Conservation (phyloP, 345 rosid genomes). For the Citropsis articulata region DNA sequence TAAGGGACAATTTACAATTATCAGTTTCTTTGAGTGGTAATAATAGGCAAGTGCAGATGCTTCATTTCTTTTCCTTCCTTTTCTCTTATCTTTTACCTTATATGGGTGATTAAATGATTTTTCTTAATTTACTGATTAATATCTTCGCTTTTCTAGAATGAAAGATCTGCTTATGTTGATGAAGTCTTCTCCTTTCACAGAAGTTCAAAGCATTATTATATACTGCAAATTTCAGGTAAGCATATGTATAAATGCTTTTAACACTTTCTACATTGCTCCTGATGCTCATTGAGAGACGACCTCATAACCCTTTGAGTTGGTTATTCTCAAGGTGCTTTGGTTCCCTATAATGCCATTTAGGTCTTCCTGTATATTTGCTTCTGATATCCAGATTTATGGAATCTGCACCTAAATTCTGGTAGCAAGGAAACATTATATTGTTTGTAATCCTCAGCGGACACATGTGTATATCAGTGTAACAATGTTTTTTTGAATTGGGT, state of each 20-base stretch:
- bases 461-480: no score
- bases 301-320: background rate
- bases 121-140: slow-evolving; percentile 9
- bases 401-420: background rate
- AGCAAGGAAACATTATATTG: background rate
- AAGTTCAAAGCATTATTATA: slow-evolving; percentile 73
- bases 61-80: slow-evolving; percentile 8
- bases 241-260: background rate
- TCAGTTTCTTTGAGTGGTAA: slow-evolving; percentile 78
- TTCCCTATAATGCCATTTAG: background rate
- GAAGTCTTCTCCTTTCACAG: slow-evolving; percentile 61
- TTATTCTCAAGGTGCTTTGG: background rate
- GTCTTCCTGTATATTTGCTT: background rate
- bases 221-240: slow-evolving; percentile 98
- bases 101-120: background rate
- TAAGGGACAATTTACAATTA: slow-evolving; percentile 72
- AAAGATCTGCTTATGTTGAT: slow-evolving; percentile 75
- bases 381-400: background rate
- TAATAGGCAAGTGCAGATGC: slow-evolving; percentile 45
- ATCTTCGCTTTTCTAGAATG: slow-evolving; percentile 45
- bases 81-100: slow-evolving; percentile 1
- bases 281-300: background rate
- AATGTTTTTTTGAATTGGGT: background rate
- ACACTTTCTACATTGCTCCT: slow-evolving; percentile 1
- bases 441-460: background rate